Conservation (phyloP, 352 stramenopile genomes). For the Phytophthora megakarya region DNA sequence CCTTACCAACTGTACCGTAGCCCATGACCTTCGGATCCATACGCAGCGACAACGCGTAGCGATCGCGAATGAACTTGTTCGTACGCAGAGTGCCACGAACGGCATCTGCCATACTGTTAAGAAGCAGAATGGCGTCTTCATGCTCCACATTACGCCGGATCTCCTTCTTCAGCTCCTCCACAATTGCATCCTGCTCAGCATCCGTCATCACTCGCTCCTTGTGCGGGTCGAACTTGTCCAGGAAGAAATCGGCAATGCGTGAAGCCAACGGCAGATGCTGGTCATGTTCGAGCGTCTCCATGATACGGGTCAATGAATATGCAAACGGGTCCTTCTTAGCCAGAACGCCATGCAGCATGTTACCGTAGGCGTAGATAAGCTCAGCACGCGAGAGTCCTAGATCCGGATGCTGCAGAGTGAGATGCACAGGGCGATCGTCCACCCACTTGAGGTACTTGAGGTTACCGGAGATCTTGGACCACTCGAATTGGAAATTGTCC, state of each 20-base stretch:
- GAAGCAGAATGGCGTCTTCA: conserved; percentile 71
- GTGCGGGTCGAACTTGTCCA: conserved; percentile 84
- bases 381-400: conserved; percentile 93
- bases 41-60: conserved; percentile 81
- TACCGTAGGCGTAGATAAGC: conserved; percentile 95
- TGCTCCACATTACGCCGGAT: conserved; percentile 78
- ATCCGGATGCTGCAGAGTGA: conserved; percentile 87
- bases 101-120: conserved; percentile 82
- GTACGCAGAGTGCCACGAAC: conserved; percentile 78
- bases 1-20: conserved; percentile 81
- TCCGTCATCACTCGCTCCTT: conserved; percentile 42
- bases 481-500: conserved; percentile 68
- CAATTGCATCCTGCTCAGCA: conserved; percentile 47
- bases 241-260: conserved; percentile 95
- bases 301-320: conserved; percentile 95
- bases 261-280: conserved; percentile 90
- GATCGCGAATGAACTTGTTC: conserved; percentile 83
- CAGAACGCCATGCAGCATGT: conserved; percentile 95
- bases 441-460: conserved; percentile 91
- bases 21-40: conserved; percentile 83
- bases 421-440: conserved; percentile 76
- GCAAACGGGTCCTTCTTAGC: conserved; percentile 93
- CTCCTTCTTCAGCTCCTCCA: conserved; percentile 67
- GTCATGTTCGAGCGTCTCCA: conserved; percentile 91
- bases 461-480: conserved; percentile 84